phyloP scores from a whole-genome alignment of 78 protist species.

The Dictyostelium discoideum region dicty_2.7 NC_007088.5:7602501-7603000 shows the following conservation, averaged over 20 bases:
- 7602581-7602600: constrained; percentile 7
- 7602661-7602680: constrained; percentile 39
- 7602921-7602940: constrained; percentile 36
- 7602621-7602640: constrained; percentile 19
- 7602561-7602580: background rate
- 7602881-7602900: constrained; percentile 17
- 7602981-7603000: background rate
- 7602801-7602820: background rate
- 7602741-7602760: background rate
- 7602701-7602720: constrained; percentile 58
- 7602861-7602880: constrained; percentile 31
- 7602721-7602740: background rate
- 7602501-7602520: constrained; percentile 5
- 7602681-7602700: background rate
- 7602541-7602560: constrained; percentile 19
- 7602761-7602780: background rate
- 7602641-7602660: constrained; percentile 13
- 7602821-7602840: constrained; percentile 35
- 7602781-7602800: constrained; percentile 12
- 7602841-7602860: constrained; percentile 30
- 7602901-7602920: constrained; percentile 18
- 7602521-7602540: constrained; percentile 42
- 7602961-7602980: background rate
- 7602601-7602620: constrained; percentile 11
- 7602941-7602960: background rate